Conservation (phyloP, 805 yeast species). For the Candida oleophila region DNA sequence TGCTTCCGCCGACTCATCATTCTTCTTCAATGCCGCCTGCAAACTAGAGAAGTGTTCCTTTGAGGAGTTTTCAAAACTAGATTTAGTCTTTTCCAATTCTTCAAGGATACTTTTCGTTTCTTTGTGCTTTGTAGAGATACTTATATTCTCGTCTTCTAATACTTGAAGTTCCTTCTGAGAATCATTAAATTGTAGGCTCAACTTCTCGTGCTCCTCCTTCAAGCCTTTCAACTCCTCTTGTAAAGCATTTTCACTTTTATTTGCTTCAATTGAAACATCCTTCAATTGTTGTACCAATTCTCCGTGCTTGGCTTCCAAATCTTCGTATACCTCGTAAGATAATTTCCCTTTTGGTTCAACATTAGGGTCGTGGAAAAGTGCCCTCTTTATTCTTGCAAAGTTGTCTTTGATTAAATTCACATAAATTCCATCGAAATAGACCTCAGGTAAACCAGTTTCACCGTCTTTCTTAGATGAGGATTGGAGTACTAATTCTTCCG, state of each 20-base stretch:
- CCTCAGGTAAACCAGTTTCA: slow-evolving; percentile 78
- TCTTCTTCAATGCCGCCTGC: slow-evolving; percentile 27
- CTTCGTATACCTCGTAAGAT: slow-evolving; percentile 59
- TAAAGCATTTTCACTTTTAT: slow-evolving; percentile 17
- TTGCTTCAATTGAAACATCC: slow-evolving; percentile 18
- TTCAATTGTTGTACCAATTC: slow-evolving; percentile 22
- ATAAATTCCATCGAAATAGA: slow-evolving; percentile 67
- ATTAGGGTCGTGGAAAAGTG: slow-evolving; percentile 72
- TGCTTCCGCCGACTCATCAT: slow-evolving; percentile 21
- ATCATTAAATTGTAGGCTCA: slow-evolving; percentile 13
- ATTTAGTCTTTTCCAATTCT: slow-evolving; percentile 28
- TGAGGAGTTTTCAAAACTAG: slow-evolving; percentile 28
- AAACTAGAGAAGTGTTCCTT: slow-evolving; percentile 28
- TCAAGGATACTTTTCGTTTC: slow-evolving; percentile 19
- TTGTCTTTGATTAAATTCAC: slow-evolving; percentile 69
- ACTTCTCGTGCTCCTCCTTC: slow-evolving; percentile 11
- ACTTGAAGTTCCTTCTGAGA: slow-evolving; percentile 16
- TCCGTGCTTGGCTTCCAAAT: slow-evolving; percentile 37
- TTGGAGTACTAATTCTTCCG: slow-evolving; percentile 38
- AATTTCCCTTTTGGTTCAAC: slow-evolving; percentile 67
- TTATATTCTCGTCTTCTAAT: slow-evolving; percentile 19
- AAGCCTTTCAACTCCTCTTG: slow-evolving; percentile 17
- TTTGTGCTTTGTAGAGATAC: slow-evolving; percentile 18
- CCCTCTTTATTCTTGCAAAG: slow-evolving; percentile 60
- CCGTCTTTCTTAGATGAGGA: slow-evolving; percentile 61